Base-by-base conservation (phyloP, 1,139 yeast species). In the Groenewaldozyma sp. region DNA sequence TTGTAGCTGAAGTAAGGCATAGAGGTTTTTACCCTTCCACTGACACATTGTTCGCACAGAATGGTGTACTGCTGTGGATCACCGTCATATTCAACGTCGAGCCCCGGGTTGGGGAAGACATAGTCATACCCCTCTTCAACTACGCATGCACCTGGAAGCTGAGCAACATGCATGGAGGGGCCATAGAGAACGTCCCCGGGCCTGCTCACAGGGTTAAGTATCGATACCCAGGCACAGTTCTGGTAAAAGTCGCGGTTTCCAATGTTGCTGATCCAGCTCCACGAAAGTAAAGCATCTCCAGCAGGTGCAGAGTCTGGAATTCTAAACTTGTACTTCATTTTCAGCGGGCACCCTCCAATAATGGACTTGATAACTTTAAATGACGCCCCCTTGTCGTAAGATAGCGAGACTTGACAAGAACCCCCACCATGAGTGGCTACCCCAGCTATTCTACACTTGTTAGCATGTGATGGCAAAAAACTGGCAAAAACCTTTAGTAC, bases 191-290 rank as follows among this genome's bases (percentile, higher is more conserved):
- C 40, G 34, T 35, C 34, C 9, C 27, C 26, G 13, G 32, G 21
- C 37, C 7, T 11, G n/a, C 32, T 28, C 20, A 28, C 16, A 5
- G 39, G 34, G 26, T 45, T 45, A 22, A 41, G 32, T 28, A 54
- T 46, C 32, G 51, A 45, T 17, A 54, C 55, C 55, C 57, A 51
- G 3, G 58, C 58, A 35, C 58, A 54, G 33, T 54, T 54, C 41
- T 49, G 52, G 37, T 54, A 54, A 22, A 52, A 43, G 34, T 54
- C 58, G 9, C 58, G 46, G 38, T 53, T 53, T 2, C 58, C 58
- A 13, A 47, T 43, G 24, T 50, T 44, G 35, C 45, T 46, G 34
- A 54, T 50, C 58, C 58, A 54, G 9, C 49, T 44, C 58, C 58
- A 54, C 5, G 56, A 44, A 16, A 54, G 36, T 11, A 54, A 41